These are phyloP conservation scores for Solanum pennellii DNA, from an alignment of 257 asterid genomes.

Conservation along the genomic window DNA sequence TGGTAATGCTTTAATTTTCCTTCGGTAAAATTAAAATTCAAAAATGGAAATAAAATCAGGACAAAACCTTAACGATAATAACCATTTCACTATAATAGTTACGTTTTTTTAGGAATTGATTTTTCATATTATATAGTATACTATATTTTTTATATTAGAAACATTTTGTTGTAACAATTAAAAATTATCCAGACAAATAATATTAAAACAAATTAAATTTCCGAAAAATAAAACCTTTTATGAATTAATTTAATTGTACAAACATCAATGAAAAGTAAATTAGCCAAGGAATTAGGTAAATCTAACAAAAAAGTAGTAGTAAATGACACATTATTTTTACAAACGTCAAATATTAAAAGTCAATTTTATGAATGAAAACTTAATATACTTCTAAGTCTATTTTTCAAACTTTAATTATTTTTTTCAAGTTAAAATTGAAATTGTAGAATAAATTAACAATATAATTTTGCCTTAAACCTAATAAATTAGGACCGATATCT, in stretches of 20 bases:
- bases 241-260: neutral
- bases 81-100: neutral
- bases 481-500: neutral
- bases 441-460: neutral
- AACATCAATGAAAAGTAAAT: neutral
- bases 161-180: too few species aligned
- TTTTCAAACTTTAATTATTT: neutral
- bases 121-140: neutral
- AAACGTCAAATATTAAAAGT: neutral
- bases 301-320: neutral
- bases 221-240: too few species aligned
- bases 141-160: too few species aligned
- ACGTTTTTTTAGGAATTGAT: accelerated
- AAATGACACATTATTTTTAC: neutral
- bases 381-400: neutral
- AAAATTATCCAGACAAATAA: too few species aligned
- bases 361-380: neutral
- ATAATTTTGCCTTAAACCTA: neutral
- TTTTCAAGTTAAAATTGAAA: neutral
- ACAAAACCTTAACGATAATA: too few species aligned
- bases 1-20: too few species aligned
- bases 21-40: too few species aligned
- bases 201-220: too few species aligned
- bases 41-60: too few species aligned
- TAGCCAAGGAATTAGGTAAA: neutral